Conservation (phyloP, 2,329 filamentous ascomycete genomes). For the Rhynchosporium graminicola region DNA sequence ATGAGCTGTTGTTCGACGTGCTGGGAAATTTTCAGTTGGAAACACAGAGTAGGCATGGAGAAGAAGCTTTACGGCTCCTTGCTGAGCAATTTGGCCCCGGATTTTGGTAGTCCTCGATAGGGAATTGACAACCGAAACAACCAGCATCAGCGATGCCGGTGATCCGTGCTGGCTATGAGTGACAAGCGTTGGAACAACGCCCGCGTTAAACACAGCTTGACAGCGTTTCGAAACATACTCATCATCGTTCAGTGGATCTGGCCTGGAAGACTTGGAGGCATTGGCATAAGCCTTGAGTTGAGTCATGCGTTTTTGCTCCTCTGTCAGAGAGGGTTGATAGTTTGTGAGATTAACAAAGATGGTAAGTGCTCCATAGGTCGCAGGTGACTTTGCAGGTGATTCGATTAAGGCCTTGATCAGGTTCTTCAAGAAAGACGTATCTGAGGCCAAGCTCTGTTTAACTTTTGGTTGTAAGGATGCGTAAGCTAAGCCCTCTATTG, state of each 20-base stretch:
- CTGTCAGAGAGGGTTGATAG: conserved; percentile 75
- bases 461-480: conserved; percentile 82
- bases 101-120: conserved; percentile 73
- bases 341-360: conserved; percentile 82
- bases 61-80: conserved; percentile 87
- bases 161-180: conserved; percentile 74
- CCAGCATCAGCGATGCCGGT: conserved; percentile 67
- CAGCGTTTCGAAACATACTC: conserved; percentile 75
- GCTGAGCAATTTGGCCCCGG: conserved; percentile 81
- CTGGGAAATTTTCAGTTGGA: conserved; percentile 50
- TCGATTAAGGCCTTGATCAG: conserved; percentile 65
- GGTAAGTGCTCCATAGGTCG: conserved; percentile 83
- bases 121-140: conserved; percentile 74
- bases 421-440: conserved; percentile 66
- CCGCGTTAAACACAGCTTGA: conserved; percentile 74
- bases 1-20: conserved; percentile 67
- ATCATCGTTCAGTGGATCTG: conserved; percentile 70
- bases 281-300: conserved; percentile 95
- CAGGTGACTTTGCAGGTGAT: conserved; percentile 63
- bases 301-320: conserved; percentile 89
- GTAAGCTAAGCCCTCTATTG: conserved; percentile 90
- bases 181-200: conserved; percentile 74
- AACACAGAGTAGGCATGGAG: conserved; percentile 69
- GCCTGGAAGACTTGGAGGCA: conserved; percentile 66
- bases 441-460: conserved; percentile 76